Evolutionary conservation across 768 basidiomycete species (phyloP).

Genomic region (Tricholomella constricta): DNA sequence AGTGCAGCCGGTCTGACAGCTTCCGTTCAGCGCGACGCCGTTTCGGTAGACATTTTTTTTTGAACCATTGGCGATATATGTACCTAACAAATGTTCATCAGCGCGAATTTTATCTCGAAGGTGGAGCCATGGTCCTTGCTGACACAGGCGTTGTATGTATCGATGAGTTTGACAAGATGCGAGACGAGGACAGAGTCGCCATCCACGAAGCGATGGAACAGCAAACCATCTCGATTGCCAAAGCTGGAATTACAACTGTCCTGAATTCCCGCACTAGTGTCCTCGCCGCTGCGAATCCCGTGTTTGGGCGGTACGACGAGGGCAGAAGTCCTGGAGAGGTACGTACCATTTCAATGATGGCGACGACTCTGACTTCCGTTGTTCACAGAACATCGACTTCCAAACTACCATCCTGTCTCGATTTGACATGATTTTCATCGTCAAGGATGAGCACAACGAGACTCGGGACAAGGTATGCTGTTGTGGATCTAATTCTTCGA

Average conservation of each 20-base stretch:
- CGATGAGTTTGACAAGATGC: conserved; percentile 99
- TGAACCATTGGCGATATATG: background rate
- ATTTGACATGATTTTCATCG: conserved; percentile 99
- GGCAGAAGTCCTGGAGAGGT: conserved; percentile 95
- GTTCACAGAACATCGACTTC: conserved; percentile 84
- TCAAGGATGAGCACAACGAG: conserved; percentile 98
- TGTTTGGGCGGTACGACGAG: conserved; percentile 97
- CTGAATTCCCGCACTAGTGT: conserved; percentile 96
- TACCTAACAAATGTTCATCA: conserved; percentile 30
- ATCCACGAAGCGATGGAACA: conserved; percentile 99
- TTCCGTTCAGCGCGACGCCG: conserved; percentile 91
- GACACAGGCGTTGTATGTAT: conserved; percentile 99
- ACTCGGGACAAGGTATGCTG: conserved; percentile 75
- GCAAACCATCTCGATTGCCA: conserved; percentile 98
- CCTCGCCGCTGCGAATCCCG: conserved; percentile 95
- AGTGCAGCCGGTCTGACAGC: conserved; percentile 99
- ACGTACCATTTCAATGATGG: background rate
- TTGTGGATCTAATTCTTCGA: background rate
- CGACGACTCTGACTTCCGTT: conserved; percentile 5
- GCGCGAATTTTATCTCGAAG: conserved; percentile 99
- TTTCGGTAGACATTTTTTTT: conserved; percentile 63
- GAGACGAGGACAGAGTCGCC: conserved; percentile 97
- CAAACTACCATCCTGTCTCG: conserved; percentile 97
- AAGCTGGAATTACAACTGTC: conserved; percentile 98
- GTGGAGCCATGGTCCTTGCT: conserved; percentile 98